A percentile compares a stretch with the other conserved stretches of the same genome.
Evolutionary conservation across 2,329 filamentous ascomycete species (phyloP).

Genomic region (Akanthomyces dipterigenus): DNA sequence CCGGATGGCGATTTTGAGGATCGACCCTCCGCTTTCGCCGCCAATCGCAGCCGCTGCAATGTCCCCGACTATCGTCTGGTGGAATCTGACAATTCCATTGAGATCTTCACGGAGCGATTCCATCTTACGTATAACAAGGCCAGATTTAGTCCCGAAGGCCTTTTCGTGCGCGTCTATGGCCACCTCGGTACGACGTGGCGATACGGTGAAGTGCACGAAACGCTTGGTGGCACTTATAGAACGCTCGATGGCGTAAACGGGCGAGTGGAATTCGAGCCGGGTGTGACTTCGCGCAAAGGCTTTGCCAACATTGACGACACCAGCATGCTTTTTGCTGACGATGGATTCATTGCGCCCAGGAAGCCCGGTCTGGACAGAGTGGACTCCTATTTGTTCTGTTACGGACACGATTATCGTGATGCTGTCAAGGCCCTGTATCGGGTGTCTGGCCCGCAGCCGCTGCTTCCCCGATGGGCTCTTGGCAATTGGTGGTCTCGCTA

Average conservation of each 20-base stretch:
- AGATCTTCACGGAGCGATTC: constrained; percentile 49
- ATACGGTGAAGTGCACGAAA: constrained; percentile 38
- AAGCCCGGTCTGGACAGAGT: constrained; percentile 36
- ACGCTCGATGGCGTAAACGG: constrained; percentile 42
- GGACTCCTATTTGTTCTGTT: constrained; percentile 55
- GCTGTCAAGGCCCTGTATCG: constrained; percentile 49
- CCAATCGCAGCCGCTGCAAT: constrained; percentile 40
- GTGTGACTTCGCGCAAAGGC: constrained; percentile 44
- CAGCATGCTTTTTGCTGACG: constrained; percentile 48
- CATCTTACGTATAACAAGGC: constrained; percentile 54
- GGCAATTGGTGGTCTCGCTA: constrained; percentile 64
- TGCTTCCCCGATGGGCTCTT: constrained; percentile 49
- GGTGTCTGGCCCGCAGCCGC: constrained; percentile 49
- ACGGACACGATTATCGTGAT: constrained; percentile 48
- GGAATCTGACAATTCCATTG: constrained; percentile 38
- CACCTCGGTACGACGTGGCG: constrained; percentile 33
- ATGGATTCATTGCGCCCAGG: constrained; percentile 46
- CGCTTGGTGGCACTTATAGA: constrained; percentile 42
- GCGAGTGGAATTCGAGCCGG: constrained; percentile 39
- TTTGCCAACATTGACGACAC: constrained; percentile 48
- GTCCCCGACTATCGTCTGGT: constrained; percentile 39
- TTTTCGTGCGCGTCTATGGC: constrained; percentile 31
- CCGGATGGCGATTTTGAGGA: constrained; percentile 55
- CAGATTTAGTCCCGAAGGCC: constrained; percentile 43
- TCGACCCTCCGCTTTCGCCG: constrained; percentile 54